Evolutionary conservation across 441 rosid genomes (phyloP).

Genomic region (Syzygium malaccense): DNA sequence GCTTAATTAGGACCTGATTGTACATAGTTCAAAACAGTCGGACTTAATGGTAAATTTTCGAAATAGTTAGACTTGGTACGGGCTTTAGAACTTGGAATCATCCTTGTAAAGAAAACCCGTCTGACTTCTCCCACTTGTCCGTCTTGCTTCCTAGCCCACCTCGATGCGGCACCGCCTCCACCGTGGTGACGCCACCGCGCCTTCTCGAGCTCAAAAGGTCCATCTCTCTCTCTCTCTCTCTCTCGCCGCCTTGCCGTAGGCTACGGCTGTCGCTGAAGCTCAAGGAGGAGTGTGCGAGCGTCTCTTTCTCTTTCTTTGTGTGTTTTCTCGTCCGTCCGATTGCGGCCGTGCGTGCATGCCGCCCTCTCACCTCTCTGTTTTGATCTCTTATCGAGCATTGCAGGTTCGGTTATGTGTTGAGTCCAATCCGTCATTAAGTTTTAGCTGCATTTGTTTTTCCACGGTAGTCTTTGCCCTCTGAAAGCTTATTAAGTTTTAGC

Average conservation of each 20-base stretch:
- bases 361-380: neutral
- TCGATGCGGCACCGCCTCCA: neutral
- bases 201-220: neutral
- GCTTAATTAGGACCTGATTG: neutral
- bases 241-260: neutral
- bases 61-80: neutral
- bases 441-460: neutral
- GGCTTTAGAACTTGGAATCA: neutral
- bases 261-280: neutral
- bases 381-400: neutral
- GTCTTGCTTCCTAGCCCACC: neutral
- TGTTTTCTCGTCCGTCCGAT: neutral
- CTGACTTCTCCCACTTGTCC: neutral
- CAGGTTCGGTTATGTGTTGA: neutral
- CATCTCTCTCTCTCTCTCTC: neutral
- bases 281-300: neutral
- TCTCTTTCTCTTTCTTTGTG: neutral
- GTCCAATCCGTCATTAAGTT: neutral
- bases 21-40: neutral
- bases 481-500: neutral
- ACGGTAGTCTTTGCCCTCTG: neutral
- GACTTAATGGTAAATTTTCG: neutral
- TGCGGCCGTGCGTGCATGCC: neutral
- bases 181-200: neutral
- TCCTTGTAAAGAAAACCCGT: neutral